Percentiles rank a stretch among this genome's conserved stretches.
These are phyloP conservation scores for Diaporthe nobilis DNA, from an alignment of 2,329 filamentous ascomycete genomes.

Conservation along the genomic window DNA sequence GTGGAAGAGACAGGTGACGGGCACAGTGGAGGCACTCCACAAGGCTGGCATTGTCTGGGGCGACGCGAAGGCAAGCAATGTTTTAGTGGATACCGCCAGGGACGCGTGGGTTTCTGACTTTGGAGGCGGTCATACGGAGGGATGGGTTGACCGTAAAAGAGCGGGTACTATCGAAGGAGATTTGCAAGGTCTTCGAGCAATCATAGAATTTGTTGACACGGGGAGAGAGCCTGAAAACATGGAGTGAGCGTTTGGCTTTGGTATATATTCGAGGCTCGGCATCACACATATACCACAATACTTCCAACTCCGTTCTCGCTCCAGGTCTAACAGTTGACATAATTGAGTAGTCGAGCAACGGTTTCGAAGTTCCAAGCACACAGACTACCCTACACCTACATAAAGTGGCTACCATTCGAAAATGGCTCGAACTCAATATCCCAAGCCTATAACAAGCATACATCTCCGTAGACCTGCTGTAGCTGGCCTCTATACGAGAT, in stretches of 20 bases:
- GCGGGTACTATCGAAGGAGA: constrained; percentile 46
- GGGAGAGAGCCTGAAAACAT: background rate
- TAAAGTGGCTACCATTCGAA: too few species aligned
- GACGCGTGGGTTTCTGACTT: constrained; percentile 50
- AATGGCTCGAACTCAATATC: too few species aligned
- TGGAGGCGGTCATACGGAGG: constrained; percentile 48
- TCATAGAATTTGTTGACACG: background rate
- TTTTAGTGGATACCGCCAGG: constrained; percentile 47
- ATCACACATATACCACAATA: too few species aligned
- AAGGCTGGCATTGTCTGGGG: constrained; percentile 47
- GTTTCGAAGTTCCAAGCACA: too few species aligned
- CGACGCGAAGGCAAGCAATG: constrained; percentile 50
- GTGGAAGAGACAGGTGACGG: constrained; percentile 44
- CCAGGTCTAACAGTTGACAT: too few species aligned
- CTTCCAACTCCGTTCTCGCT: too few species aligned
- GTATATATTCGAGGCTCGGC: too few species aligned
- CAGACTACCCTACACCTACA: too few species aligned
- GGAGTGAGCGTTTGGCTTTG: background rate
- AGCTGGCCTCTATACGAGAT: too few species aligned
- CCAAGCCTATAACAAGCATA: too few species aligned
- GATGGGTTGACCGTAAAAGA: constrained; percentile 47
- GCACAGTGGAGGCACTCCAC: constrained; percentile 44
- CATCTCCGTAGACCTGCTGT: too few species aligned
- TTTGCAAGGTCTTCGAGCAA: constrained; percentile 43
- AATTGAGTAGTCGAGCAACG: too few species aligned